phyloP scores from a whole-genome alignment of 257 asterid genomes.

The Solanum verrucosum region DNA sequence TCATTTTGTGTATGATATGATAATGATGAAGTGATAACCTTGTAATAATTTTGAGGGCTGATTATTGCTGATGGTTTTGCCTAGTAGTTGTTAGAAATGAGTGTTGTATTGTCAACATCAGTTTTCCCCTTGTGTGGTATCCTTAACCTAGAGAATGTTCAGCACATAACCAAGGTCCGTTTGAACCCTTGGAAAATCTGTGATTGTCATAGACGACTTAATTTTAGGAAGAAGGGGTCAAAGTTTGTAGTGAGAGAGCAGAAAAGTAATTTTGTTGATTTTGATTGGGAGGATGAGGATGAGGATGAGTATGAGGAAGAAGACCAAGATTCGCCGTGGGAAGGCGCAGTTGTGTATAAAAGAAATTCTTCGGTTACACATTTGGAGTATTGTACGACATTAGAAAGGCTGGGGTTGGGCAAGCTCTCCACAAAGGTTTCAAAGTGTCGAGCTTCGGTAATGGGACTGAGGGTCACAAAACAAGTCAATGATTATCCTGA shows the following conservation, averaged over 20 bases:
- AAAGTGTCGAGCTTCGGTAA: constrained; percentile 50
- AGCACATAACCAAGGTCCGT: neutral
- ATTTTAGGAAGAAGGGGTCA: neutral
- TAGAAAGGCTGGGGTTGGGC: constrained; percentile 73
- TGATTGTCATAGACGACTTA: neutral
- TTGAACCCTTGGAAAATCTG: neutral
- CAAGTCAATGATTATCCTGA: constrained; percentile 46
- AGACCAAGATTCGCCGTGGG: constrained; percentile 45
- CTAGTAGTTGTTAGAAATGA: neutral
- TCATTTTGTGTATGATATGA: too few relatives aligned
- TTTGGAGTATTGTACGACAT: constrained; percentile 76
- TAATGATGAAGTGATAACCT: too few relatives aligned
- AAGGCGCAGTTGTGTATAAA: constrained; percentile 57
- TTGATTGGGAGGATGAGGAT: constrained; percentile 13
- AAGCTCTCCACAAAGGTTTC: constrained; percentile 61
- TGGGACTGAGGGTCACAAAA: constrained; percentile 71
- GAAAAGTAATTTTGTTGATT: neutral
- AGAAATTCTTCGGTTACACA: constrained; percentile 57
- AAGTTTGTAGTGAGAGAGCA: constrained; percentile 5
- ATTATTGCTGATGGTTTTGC: neutral
- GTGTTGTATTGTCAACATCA: neutral
- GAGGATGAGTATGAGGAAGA: constrained; percentile 13
- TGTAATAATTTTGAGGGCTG: too few relatives aligned
- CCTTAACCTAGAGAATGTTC: neutral
- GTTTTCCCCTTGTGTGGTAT: neutral